These are phyloP conservation scores for Rhizopus arrhizus DNA, from an alignment of 371 early-diverging fungal species.

Conservation along the genomic window DNA sequence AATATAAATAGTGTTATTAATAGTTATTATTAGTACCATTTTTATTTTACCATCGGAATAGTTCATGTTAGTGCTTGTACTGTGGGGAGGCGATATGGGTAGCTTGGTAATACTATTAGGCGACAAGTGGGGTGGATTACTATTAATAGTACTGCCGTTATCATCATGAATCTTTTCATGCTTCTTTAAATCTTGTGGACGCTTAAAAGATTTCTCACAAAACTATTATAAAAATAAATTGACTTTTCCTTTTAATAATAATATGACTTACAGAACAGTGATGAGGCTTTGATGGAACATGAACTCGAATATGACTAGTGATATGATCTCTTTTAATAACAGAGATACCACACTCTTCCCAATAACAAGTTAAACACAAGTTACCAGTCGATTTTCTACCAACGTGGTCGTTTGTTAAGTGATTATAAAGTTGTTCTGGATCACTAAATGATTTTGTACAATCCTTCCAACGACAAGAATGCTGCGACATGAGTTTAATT, in stretches of 20 bases:
- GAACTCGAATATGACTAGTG: conserved; percentile 87
- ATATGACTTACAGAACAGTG: conserved; percentile 58
- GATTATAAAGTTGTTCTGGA: conserved; percentile 78
- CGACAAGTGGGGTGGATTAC: conserved; percentile 1
- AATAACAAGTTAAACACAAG: conserved; percentile 82
- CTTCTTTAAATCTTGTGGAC: conserved; percentile 87
- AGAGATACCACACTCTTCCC: conserved; percentile 76
- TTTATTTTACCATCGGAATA: conserved; percentile 25
- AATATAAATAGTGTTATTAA: not conserved
- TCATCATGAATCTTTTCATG: conserved; percentile 81
- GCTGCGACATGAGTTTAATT: not conserved
- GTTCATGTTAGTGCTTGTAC: conserved; percentile 4
- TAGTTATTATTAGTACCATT: not conserved
- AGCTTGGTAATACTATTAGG: conserved; percentile 9
- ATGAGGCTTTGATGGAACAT: conserved; percentile 86
- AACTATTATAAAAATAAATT: conserved; percentile 28
- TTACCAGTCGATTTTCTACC: conserved; percentile 85
- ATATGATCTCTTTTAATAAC: conserved; percentile 90
- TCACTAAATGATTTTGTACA: conserved; percentile 62
- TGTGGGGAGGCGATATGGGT: conserved; percentile 31
- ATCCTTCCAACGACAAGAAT: conserved; percentile 53
- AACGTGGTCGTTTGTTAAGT: conserved; percentile 83
- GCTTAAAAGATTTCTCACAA: conserved; percentile 82
- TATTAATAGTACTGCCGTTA: conserved; percentile 10
- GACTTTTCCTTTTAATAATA: not conserved